Base-by-base conservation (phyloP, 768 basidiomycete species). In the Boletus fagicola region DNA sequence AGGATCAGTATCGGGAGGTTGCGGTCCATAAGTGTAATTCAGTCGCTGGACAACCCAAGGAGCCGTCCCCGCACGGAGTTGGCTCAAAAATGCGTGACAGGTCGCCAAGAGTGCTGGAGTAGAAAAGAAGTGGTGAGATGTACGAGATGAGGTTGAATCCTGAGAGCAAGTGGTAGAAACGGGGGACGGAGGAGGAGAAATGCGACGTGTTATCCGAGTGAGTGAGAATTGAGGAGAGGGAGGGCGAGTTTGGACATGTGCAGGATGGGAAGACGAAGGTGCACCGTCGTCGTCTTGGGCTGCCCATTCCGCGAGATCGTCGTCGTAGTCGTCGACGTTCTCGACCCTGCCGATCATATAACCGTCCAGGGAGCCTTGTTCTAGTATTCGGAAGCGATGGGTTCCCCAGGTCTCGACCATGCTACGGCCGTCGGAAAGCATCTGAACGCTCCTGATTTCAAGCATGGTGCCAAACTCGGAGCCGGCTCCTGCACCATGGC, bases 11-110 rank as follows among this genome's bases (percentile, higher is more conserved):
- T 76, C 68, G 6, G 72, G 64, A 1, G 94, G 94, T 78, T 90
- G 88, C 5, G 80, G 76, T 3, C 92, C 92, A 67, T 89, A 90
- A 0, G 87, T 85, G 64, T 81, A 83, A 66, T 90, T 84, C 44
- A 97, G 79, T 48, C 92, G 83, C 66, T 97, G 92, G 2, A 92
- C 85, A 36, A 98, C 86, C 95, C 96, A 98, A 12, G 95, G 96
- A 1, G 93, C 91, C 1, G 85, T 86, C 16, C 92, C 91, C 3
- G 76, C 76, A 54, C 81, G 72, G 11, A 89, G 75, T 59, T 86
- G 83, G 26, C 77, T 75, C 56, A 90, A 74, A 65, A 90, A 90
- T 5, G 75, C 73, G 45, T 79, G 79, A 65, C 88, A 90, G 15
- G 76, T 77, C 2, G 70, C 75, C 74, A 88, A 78, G 49, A 81